Evolutionary conservation across 1,139 yeast genomes (phyloP).

Genomic region (Saccharomycopsis hybrid): DNA sequence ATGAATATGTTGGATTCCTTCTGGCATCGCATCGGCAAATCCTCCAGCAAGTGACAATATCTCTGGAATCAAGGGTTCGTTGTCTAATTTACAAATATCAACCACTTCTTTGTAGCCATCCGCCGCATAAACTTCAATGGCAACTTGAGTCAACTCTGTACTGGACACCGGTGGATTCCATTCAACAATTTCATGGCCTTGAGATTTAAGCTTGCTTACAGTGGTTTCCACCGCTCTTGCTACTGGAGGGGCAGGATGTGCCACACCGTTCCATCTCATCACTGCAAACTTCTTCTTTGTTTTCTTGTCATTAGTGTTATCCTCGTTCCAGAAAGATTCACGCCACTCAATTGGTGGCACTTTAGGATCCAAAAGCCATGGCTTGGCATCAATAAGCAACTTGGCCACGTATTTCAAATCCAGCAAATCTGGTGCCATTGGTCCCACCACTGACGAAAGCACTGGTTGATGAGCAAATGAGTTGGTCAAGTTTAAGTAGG

Average conservation of each 20-base stretch:
- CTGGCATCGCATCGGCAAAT: slow-evolving; percentile 37
- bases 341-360: slow-evolving; percentile 59
- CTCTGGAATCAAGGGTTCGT: slow-evolving; percentile 47
- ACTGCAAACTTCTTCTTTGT: slow-evolving; percentile 42
- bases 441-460: slow-evolving; percentile 50
- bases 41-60: slow-evolving; percentile 47
- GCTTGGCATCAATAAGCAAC: slow-evolving; percentile 46
- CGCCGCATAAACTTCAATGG: slow-evolving; percentile 28
- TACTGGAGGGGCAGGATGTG: slow-evolving; percentile 59
- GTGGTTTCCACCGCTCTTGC: slow-evolving; percentile 44
- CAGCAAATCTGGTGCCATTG: slow-evolving; percentile 39
- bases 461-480: slow-evolving; percentile 54
- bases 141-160: slow-evolving; percentile 28
- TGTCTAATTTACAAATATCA: slow-evolving; percentile 44
- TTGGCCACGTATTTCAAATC: slow-evolving; percentile 37
- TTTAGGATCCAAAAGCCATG: slow-evolving; percentile 60
- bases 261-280: slow-evolving; percentile 43
- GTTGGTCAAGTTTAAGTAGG: slow-evolving; percentile 44
- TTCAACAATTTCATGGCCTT: slow-evolving; percentile 56
- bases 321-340: slow-evolving; percentile 26
- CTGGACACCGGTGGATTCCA: slow-evolving; percentile 45
- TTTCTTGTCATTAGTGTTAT: slow-evolving; percentile 37
- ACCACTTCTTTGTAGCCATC: slow-evolving; percentile 58
- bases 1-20: slow-evolving; percentile 40
- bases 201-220: slow-evolving; percentile 39